phyloP scores from a whole-genome alignment of 805 yeast species.

The Candida odintsovae region DNA sequence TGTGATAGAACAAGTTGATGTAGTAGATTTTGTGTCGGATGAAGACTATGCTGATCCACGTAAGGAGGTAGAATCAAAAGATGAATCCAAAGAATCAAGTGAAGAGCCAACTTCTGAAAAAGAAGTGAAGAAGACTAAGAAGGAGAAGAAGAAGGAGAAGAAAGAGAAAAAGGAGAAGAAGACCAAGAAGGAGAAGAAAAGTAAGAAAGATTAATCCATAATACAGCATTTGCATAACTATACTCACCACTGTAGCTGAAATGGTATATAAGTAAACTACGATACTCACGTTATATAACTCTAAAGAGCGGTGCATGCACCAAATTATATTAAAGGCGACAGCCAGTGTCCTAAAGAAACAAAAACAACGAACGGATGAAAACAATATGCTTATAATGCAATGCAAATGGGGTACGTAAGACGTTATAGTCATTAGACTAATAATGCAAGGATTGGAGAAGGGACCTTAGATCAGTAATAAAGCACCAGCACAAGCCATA shows the following conservation, averaged over 20 bases:
- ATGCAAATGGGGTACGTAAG: not conserved
- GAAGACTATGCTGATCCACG: constrained; percentile 3
- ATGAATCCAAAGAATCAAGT: not conserved
- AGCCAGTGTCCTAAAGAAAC: not conserved
- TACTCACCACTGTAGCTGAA: not conserved
- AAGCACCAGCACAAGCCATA: constrained; percentile 1
- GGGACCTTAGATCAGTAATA: not conserved
- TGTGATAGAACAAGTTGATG: constrained; percentile 8
- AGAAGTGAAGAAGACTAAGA: not conserved
- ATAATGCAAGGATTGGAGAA: too few relatives aligned
- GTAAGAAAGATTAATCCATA: not conserved
- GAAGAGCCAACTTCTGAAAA: not conserved
- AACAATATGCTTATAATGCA: not conserved
- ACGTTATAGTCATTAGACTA: not conserved
- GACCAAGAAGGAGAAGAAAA: not conserved
- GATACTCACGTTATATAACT: too few relatives aligned
- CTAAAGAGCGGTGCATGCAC: not conserved
- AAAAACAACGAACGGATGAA: too few relatives aligned
- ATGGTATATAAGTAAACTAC: too few relatives aligned
- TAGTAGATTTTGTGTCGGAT: constrained; percentile 2
- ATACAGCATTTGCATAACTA: not conserved
- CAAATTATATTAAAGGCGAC: not conserved
- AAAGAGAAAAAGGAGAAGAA: not conserved
- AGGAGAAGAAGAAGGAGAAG: not conserved
- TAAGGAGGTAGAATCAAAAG: not conserved